phyloP scores from a whole-genome alignment of 371 early-diverging fungal species.

The Apophysomyces elegans region DNA sequence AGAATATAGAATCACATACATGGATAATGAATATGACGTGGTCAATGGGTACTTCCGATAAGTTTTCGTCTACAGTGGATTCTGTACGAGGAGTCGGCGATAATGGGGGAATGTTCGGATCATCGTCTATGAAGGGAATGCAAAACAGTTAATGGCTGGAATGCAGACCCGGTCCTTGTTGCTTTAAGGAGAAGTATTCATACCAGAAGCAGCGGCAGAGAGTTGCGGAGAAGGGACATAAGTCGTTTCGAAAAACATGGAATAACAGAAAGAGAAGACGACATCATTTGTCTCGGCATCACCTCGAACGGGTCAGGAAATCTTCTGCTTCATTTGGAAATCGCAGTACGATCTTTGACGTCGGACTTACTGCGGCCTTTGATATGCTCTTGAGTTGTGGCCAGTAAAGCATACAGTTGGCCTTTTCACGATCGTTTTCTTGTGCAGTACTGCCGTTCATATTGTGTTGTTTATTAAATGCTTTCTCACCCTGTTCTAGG shows the following conservation, averaged over 20 bases:
- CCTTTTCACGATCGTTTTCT: no score
- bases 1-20: conserved; percentile 25
- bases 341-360: no score
- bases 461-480: no score
- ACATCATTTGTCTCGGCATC: not conserved
- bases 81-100: conserved; percentile 15
- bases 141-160: no score
- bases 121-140: conserved; percentile 16
- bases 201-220: conserved; percentile 24
- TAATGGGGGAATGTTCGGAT: conserved; percentile 10
- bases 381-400: no score
- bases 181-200: not conserved
- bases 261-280: conserved; percentile 18
- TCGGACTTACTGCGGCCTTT: no score
- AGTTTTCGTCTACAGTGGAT: conserved; percentile 22
- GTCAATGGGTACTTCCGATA: conserved; percentile 39
- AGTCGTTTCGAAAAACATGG: conserved; percentile 53
- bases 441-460: no score
- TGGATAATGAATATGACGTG: conserved; percentile 67
- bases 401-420: no score
- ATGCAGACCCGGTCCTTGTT: no score
- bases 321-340: no score
- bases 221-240: conserved; percentile 49
- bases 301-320: not conserved
- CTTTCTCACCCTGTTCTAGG: no score